These are phyloP conservation scores for Cladosporium sp. DNA, from an alignment of 2,329 filamentous ascomycete species.

Conservation along the genomic window DNA sequence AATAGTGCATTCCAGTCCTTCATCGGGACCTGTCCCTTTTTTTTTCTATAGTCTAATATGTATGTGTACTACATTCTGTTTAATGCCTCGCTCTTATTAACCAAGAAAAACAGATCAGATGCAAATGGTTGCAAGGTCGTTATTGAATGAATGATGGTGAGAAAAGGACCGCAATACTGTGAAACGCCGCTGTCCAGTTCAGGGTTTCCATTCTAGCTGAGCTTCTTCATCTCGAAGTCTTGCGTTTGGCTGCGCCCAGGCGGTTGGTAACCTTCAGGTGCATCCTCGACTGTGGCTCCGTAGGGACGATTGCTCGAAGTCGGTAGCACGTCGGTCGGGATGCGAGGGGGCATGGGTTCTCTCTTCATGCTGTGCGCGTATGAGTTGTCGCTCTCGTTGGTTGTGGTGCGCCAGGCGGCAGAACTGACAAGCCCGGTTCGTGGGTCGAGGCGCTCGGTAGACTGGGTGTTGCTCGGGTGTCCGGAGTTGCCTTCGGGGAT, in stretches of 20 bases:
- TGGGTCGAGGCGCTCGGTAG: slow-evolving; percentile 31
- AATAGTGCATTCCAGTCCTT: background rate
- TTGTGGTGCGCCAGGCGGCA: slow-evolving; percentile 33
- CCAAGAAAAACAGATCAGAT: background rate
- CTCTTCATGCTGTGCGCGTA: slow-evolving; percentile 23
- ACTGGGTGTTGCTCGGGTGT: slow-evolving; percentile 18
- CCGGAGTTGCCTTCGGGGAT: slow-evolving; percentile 34
- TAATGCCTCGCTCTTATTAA: slow-evolving; percentile 1
- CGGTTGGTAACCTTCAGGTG: slow-evolving; percentile 23
- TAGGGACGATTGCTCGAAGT: slow-evolving; percentile 22
- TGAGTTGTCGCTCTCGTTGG: slow-evolving; percentile 32
- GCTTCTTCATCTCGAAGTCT: slow-evolving; percentile 32
- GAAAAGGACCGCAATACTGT: background rate
- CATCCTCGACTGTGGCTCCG: slow-evolving; percentile 20
- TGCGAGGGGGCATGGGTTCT: slow-evolving; percentile 21
- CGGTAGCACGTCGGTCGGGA: slow-evolving; percentile 23
- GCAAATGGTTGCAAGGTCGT: background rate
- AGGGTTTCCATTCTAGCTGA: slow-evolving; percentile 16
- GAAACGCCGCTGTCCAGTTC: no score
- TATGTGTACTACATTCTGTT: slow-evolving; percentile 4
- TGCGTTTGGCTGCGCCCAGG: slow-evolving; percentile 31
- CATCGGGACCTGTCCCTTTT: background rate
- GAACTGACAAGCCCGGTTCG: slow-evolving; percentile 35
- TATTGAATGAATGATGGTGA: background rate
- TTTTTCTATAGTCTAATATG: slow-evolving; percentile 1